Conservation (phyloP, 495 filamentous ascomycete genomes). For the Annulohypoxylon moriforme region DNA sequence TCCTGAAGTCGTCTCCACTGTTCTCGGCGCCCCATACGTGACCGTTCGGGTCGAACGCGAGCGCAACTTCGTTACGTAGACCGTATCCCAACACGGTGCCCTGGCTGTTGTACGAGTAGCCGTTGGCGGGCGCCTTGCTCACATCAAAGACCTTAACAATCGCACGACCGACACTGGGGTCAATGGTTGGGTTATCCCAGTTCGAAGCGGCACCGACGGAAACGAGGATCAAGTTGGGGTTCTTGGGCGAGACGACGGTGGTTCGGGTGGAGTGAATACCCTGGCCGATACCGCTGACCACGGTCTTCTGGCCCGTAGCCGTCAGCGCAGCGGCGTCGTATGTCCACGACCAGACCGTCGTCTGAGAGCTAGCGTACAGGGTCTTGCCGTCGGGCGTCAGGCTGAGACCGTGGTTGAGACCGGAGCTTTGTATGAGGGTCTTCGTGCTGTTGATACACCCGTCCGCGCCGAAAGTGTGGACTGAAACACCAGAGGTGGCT, state of each 20-base stretch:
- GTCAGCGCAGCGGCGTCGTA: slow-evolving; percentile 64
- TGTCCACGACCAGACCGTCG: slow-evolving; percentile 67
- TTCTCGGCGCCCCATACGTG: slow-evolving; percentile 76
- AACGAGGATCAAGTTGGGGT: slow-evolving; percentile 63
- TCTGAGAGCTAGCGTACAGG: slow-evolving; percentile 69
- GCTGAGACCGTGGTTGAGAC: slow-evolving; percentile 72
- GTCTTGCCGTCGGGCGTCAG: slow-evolving; percentile 70
- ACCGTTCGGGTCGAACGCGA: slow-evolving; percentile 67
- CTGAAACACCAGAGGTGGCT: slow-evolving; percentile 62
- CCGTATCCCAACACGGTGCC: slow-evolving; percentile 72
- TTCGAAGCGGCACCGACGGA: slow-evolving; percentile 68
- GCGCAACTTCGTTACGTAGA: slow-evolving; percentile 73
- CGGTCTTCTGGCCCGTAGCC: slow-evolving; percentile 56
- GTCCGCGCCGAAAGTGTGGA: slow-evolving; percentile 61
- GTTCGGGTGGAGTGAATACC: slow-evolving; percentile 71
- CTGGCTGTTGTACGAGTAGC: slow-evolving; percentile 63
- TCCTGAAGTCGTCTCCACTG: slow-evolving; percentile 68
- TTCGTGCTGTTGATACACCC: slow-evolving; percentile 62
- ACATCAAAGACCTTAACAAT: slow-evolving; percentile 73
- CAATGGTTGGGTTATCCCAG: slow-evolving; percentile 62
- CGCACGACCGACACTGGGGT: slow-evolving; percentile 64
- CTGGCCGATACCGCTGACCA: slow-evolving; percentile 67
- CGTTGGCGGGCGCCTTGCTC: slow-evolving; percentile 51
- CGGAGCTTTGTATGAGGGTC: slow-evolving; percentile 50
- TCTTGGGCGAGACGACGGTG: slow-evolving; percentile 59